phyloP scores from a whole-genome alignment of 208 protist genomes.

The Crithidia sp. region DNA sequence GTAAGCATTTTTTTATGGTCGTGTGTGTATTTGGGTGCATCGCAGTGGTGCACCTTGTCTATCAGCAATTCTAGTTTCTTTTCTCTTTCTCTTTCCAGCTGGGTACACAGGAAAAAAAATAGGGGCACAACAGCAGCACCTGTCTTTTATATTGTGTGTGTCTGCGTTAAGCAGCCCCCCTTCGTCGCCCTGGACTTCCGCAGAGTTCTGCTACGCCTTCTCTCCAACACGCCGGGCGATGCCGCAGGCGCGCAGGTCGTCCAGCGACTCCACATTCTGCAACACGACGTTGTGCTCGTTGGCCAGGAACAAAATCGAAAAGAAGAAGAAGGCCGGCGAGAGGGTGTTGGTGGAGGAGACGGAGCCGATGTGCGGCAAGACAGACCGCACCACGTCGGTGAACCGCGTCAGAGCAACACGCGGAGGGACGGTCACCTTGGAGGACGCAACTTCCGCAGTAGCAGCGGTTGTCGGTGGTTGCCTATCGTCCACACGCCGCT shows the following conservation, averaged over 20 bases:
- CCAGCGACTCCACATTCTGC: conserved; percentile 61
- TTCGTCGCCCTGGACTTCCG: too few species aligned
- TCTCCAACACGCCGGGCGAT: conserved; percentile 40
- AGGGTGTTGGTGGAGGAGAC: conserved; percentile 82
- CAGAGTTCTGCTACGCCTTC: background rate
- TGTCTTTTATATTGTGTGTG: too few species aligned
- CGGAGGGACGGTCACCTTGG: background rate
- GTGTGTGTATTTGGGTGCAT: too few species aligned
- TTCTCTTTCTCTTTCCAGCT: too few species aligned
- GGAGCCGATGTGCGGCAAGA: conserved; percentile 67
- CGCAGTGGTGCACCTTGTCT: too few species aligned
- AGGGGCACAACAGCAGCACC: conserved; percentile 25
- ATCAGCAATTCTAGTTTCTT: too few species aligned
- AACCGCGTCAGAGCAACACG: conserved; percentile 37
- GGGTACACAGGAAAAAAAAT: background rate
- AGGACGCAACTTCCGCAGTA: background rate
- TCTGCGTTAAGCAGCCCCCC: too few species aligned
- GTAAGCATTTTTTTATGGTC: too few species aligned
- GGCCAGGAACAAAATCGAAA: conserved; percentile 89
- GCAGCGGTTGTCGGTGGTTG: background rate
- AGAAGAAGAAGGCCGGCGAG: conserved; percentile 93
- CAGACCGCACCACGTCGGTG: conserved; percentile 64
- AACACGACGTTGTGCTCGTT: conserved; percentile 90
- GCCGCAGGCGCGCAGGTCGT: conserved; percentile 69
- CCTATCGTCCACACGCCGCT: background rate